Evolutionary conservation across 1,139 yeast genomes (phyloP).

Genomic region (Suhomyces yuchorum): DNA sequence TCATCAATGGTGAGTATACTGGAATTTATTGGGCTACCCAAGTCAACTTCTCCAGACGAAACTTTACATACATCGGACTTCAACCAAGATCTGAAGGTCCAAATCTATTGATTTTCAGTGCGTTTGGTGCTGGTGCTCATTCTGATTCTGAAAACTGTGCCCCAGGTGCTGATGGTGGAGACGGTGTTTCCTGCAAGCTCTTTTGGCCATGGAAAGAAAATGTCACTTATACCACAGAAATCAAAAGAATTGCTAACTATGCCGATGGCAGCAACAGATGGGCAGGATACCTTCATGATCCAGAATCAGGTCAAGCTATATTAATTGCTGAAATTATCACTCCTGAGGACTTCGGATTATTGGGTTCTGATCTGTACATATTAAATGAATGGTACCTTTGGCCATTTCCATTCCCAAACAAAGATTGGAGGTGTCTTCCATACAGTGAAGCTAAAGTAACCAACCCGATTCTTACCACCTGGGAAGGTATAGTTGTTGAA

Average conservation of each 20-base stretch:
- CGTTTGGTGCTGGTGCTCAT: background rate
- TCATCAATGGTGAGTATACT: background rate
- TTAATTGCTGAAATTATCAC: background rate
- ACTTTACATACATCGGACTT: background rate
- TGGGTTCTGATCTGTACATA: background rate
- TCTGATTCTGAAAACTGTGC: background rate
- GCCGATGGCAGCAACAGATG: background rate
- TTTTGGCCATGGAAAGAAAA: background rate
- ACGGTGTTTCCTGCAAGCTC: background rate
- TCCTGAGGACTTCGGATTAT: background rate
- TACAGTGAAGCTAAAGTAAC: background rate
- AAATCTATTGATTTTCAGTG: background rate
- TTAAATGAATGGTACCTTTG: background rate
- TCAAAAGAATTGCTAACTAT: background rate
- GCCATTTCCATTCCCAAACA: background rate
- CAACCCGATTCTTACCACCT: background rate
- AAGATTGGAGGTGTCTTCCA: background rate
- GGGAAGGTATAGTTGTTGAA: no score
- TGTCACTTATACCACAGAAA: background rate
- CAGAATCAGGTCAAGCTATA: background rate
- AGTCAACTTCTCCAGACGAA: background rate
- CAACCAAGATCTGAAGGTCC: background rate
- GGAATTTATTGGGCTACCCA: background rate
- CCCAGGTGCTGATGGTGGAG: background rate
- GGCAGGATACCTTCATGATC: background rate